Base-by-base conservation (phyloP, 805 yeast species). In the Metschnikowia arizonensis region DNA sequence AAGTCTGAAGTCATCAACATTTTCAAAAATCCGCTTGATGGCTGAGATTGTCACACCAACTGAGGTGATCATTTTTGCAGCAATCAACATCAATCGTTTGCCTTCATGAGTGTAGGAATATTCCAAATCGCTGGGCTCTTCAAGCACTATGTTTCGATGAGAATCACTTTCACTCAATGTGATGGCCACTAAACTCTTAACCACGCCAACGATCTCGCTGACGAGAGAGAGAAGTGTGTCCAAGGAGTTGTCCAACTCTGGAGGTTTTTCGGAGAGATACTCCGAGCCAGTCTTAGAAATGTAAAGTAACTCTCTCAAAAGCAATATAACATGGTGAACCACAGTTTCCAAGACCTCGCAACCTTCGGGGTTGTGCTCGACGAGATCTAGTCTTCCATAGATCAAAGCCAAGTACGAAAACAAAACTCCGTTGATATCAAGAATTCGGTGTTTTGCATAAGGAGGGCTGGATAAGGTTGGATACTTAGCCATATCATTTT, bases 311-410 rank as follows among this genome's bases (percentile, higher is more conserved):
- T 86, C 95, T 56, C 84, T 68, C 36, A 83, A 63, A 15, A 85
- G 60, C 25, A 84, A 60, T 42, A 83, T 82, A 34, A 85, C 73
- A 53, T 86, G 93, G 54, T 83, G 86, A 2, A 82, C 77, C 12
- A 86, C 66, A 14, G 75, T 71, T 54, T 85, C 90, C 44, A 86
- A 61, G 5, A 81, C 61, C 50, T 82, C 83, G 57, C 88, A 81
- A 2, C 91, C 91, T 14, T 70, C 69, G 3, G 81, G 74, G 58
- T 85, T 85, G 54, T 82, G 84, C 57, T 86, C 93, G 29, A 85
- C 79, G 62, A 86, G 70, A 60, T 86, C 93, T 51, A 86, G 64
- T 54, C 95, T 66, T n/a, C 95, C 95, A 12, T 84, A 71, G 8
- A 85, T 76, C 52, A 86, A 56, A 2, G 84, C 82, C 50, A 85